Evolutionary conservation across 805 yeast genomes (phyloP).

Genomic region (Spathaspora girioi): DNA sequence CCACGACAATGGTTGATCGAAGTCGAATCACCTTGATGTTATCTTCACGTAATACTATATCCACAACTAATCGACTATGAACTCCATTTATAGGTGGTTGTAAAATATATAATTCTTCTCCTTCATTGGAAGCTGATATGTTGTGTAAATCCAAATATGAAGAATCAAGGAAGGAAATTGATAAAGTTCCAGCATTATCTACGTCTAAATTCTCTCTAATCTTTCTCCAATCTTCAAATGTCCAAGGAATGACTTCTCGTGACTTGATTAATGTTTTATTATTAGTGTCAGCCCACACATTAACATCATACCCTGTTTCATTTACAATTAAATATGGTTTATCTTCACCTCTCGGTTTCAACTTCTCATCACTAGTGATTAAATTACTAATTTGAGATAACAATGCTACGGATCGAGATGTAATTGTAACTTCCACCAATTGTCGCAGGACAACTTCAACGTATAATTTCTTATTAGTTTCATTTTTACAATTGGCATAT

Average conservation of each 20-base stretch:
- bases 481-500: constrained; percentile 59
- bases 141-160: constrained; percentile 50
- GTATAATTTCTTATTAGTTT: constrained; percentile 40
- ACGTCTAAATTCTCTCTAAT: constrained; percentile 77
- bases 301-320: constrained; percentile 80
- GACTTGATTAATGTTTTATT: constrained; percentile 37
- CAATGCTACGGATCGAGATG: constrained; percentile 77
- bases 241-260: constrained; percentile 67
- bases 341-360: constrained; percentile 70
- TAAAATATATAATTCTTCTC: constrained; percentile 71
- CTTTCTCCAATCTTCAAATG: constrained; percentile 90
- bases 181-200: constrained; percentile 59
- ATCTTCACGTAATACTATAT: constrained; percentile 64
- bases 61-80: constrained; percentile 74
- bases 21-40: constrained; percentile 76
- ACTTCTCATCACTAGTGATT: constrained; percentile 48
- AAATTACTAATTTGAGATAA: constrained; percentile 64
- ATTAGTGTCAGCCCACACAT: constrained; percentile 70
- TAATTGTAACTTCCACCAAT: constrained; percentile 73
- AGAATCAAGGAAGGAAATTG: constrained; percentile 56
- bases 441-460: constrained; percentile 75
- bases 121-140: constrained; percentile 74
- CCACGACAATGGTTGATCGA: constrained; percentile 69
- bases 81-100: constrained; percentile 58
- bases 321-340: constrained; percentile 79